A percentile compares a stretch with the other conserved stretches of the same genome.
Evolutionary conservation across 1,139 yeast genomes (phyloP).

Genomic region (Candida labiduridarum): DNA sequence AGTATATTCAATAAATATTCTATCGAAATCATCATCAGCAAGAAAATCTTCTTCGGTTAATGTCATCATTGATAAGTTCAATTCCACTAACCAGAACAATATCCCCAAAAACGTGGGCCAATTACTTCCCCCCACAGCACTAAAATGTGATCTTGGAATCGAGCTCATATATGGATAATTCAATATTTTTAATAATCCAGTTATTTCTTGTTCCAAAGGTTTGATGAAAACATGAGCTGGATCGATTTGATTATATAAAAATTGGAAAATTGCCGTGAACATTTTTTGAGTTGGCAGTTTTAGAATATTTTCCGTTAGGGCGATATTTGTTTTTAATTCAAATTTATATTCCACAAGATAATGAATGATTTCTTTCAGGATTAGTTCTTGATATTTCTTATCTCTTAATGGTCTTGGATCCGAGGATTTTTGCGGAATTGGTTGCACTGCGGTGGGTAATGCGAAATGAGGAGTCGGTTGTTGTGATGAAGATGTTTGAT

Average conservation of each 20-base stretch:
- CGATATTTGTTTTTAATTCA: constrained; percentile 73
- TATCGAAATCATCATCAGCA: constrained; percentile 51
- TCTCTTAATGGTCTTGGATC: constrained; percentile 85
- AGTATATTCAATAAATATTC: constrained; percentile 66
- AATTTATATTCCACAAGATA: constrained; percentile 65
- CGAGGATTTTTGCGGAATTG: constrained; percentile 14
- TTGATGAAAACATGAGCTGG: constrained; percentile 74
- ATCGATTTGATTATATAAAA: constrained; percentile 74
- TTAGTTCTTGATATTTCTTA: constrained; percentile 60
- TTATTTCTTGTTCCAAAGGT: constrained; percentile 72
- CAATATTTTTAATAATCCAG: constrained; percentile 61
- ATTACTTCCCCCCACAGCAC: constrained; percentile 90
- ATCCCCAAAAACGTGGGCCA: constrained; percentile 87
- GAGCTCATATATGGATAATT: constrained; percentile 82
- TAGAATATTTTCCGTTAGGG: constrained; percentile 65
- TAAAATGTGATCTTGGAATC: constrained; percentile 78
- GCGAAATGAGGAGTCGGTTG: constrained; percentile 10
- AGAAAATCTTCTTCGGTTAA: constrained; percentile 25
- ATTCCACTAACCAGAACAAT: constrained; percentile 74
- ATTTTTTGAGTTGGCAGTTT: constrained; percentile 87
- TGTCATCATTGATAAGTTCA: constrained; percentile 51
- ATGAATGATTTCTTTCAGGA: constrained; percentile 68
- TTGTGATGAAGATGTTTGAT: constrained; percentile 10
- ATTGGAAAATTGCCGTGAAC: constrained; percentile 76
- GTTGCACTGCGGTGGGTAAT: constrained; percentile 9